Conservation (phyloP, 768 basidiomycete genomes). For the Mycena pura region DNA sequence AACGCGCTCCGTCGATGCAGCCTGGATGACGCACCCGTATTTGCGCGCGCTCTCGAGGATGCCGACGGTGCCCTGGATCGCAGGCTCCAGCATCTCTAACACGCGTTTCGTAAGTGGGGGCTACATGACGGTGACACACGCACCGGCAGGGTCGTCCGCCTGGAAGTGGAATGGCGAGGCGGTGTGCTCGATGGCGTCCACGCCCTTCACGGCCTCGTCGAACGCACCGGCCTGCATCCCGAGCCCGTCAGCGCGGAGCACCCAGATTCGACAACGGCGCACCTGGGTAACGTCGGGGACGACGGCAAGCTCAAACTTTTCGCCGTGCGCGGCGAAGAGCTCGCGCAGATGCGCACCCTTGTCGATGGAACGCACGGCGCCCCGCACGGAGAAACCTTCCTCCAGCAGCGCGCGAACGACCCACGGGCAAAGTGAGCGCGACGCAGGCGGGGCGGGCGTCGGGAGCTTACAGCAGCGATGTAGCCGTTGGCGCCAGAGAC, state of each 20-base stretch:
- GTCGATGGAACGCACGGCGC: conserved; percentile 66
- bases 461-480: conserved; percentile 45
- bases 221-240: conserved; percentile 65
- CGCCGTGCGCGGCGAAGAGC: conserved; percentile 58
- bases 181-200: conserved; percentile 74
- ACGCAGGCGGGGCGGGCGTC: neutral
- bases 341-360: conserved; percentile 67
- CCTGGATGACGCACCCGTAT: conserved; percentile 40
- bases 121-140: neutral
- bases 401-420: conserved; percentile 62
- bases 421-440: conserved; percentile 40
- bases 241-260: neutral
- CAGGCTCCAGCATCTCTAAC: conserved; percentile 37
- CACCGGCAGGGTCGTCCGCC: conserved; percentile 51
- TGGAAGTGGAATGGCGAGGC: conserved; percentile 67
- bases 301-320: conserved; percentile 66
- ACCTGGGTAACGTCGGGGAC: conserved; percentile 70
- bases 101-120: neutral
- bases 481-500: conserved; percentile 68
- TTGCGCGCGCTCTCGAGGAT: conserved; percentile 47
- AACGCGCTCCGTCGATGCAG: neutral
- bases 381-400: conserved; percentile 67
- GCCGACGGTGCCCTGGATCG: conserved; percentile 48
- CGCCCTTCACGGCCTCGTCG: conserved; percentile 78
- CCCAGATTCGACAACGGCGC: conserved; percentile 6